Evolutionary conservation across 257 asterid genomes (phyloP).

Genomic region (Gentiana straminea): DNA sequence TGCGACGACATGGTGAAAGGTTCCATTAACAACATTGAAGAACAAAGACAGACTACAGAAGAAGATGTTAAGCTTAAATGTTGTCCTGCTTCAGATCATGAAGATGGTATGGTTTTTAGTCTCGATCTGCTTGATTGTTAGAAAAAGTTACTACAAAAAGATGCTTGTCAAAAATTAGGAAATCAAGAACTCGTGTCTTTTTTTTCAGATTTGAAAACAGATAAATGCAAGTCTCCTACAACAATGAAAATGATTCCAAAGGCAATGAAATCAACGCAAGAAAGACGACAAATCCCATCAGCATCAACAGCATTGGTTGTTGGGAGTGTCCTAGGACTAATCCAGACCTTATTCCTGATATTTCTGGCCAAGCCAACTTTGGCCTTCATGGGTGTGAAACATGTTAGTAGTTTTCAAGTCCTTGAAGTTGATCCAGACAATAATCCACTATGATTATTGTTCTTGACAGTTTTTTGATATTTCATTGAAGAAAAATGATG

Average conservation of each 20-base stretch:
- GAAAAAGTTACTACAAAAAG: too few relatives aligned
- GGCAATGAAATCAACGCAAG: slow-evolving; percentile 13
- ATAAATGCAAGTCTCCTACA: slow-evolving; percentile 18
- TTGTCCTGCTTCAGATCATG: slow-evolving; percentile 10
- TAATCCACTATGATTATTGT: too few relatives aligned
- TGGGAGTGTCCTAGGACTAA: slow-evolving; percentile 60
- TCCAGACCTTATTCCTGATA: slow-evolving; percentile 59
- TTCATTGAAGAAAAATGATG: too few relatives aligned
- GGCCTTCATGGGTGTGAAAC: slow-evolving; percentile 75
- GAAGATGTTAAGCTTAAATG: slow-evolving; percentile 9
- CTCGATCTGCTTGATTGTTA: background rate
- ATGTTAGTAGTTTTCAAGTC: slow-evolving; percentile 27
- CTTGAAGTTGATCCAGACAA: too few relatives aligned
- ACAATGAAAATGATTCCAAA: slow-evolving; percentile 5
- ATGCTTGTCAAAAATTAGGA: background rate
- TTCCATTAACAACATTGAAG: slow-evolving; percentile 7
- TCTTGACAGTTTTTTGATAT: too few relatives aligned
- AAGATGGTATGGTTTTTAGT: slow-evolving; percentile 19
- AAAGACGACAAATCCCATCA: slow-evolving; percentile 62
- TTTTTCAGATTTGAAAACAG: slow-evolving; percentile 14
- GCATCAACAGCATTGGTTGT: slow-evolving; percentile 86
- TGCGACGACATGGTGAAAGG: slow-evolving; percentile 19
- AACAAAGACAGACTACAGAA: slow-evolving; percentile 3
- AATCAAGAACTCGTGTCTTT: background rate
- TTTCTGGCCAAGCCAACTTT: slow-evolving; percentile 56